phyloP scores from a whole-genome alignment of 169 alveolate species.

The Plasmodium billcollinsi region DNA sequence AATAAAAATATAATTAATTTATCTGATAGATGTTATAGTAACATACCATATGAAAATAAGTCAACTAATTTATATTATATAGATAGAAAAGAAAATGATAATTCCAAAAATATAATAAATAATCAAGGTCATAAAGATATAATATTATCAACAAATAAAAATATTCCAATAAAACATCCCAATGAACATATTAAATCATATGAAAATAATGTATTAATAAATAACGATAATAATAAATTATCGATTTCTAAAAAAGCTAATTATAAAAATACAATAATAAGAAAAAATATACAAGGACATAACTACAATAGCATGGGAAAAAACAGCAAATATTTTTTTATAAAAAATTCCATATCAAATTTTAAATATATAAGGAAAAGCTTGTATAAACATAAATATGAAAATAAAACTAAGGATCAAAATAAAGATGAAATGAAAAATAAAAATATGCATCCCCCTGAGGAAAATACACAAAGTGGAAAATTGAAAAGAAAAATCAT shows the following conservation, averaged over 20 bases:
- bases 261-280: not conserved
- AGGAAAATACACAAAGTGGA: not conserved
- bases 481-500: conserved; percentile 43
- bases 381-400: not conserved
- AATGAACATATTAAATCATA: not conserved
- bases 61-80: conserved; percentile 1
- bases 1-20: too few relatives aligned
- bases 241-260: not conserved
- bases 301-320: not conserved
- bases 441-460: not conserved
- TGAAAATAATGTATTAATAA: too few relatives aligned
- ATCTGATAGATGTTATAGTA: not conserved
- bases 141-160: not conserved
- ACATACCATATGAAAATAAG: not conserved
- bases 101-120: not conserved
- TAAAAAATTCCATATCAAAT: conserved; percentile 63
- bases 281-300: not conserved
- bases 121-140: not conserved
- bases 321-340: conserved; percentile 55
- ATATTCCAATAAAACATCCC: not conserved
- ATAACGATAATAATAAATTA: not conserved
- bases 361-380: conserved; percentile 46
- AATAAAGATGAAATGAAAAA: not conserved
- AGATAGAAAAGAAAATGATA: not conserved
- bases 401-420: not conserved